A percentile compares a stretch with the other conserved stretches of the same genome.
phyloP scores from a whole-genome alignment of 108 stramenopile genomes.

The Chaetoceros tenuissimus region DNA sequence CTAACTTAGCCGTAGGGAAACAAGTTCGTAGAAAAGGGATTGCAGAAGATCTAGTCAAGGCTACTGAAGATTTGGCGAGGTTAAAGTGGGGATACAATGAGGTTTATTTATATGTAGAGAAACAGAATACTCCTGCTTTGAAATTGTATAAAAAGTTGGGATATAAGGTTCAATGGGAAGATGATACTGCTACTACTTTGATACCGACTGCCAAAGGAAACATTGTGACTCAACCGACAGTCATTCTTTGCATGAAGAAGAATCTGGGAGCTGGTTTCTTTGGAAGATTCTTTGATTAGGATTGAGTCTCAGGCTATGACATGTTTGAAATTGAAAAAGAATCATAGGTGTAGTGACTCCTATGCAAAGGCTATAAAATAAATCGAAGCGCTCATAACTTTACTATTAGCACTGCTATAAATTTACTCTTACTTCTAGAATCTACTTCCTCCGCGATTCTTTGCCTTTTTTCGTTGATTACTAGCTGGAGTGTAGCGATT shows the following conservation, averaged over 20 bases:
- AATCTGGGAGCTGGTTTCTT: slow-evolving; percentile 24
- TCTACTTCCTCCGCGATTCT: background rate
- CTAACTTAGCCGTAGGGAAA: slow-evolving; percentile 59
- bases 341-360: too few species aligned
- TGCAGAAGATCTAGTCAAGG: slow-evolving; percentile 56
- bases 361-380: background rate
- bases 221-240: slow-evolving; percentile 36
- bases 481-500: background rate
- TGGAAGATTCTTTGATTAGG: slow-evolving; percentile 10
- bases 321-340: background rate
- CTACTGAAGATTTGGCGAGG: slow-evolving; percentile 46
- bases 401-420: background rate
- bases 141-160: slow-evolving; percentile 72
- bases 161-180: slow-evolving; percentile 55
- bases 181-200: slow-evolving; percentile 56
- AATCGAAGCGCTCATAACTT: background rate
- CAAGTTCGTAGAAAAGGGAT: slow-evolving; percentile 56
- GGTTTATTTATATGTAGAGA: slow-evolving; percentile 72
- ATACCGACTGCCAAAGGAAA: slow-evolving; percentile 45
- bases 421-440: background rate
- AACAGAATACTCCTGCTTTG: slow-evolving; percentile 54
- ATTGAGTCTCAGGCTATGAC: background rate
- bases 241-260: slow-evolving; percentile 75
- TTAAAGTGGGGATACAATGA: slow-evolving; percentile 63
- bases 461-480: background rate